Conservation (phyloP, 345 rosid species). For the Corymbia maculata region DNA sequence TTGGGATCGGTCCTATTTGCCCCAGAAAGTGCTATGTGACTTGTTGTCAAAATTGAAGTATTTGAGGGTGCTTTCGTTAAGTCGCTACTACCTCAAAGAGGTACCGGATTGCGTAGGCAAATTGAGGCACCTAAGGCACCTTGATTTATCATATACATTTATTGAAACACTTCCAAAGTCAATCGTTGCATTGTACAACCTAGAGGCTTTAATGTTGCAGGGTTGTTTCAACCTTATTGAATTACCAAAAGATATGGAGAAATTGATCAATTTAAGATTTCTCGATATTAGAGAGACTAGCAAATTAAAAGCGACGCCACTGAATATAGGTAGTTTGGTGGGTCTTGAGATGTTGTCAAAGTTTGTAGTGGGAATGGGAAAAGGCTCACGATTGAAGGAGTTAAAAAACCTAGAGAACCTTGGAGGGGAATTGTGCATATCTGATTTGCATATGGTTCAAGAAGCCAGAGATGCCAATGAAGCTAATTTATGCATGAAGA, state of each 20-base stretch:
- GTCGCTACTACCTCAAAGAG: fast-evolving
- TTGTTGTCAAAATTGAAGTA: too few relatives aligned
- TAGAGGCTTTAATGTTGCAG: background rate
- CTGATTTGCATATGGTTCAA: fast-evolving
- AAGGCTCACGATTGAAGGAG: fast-evolving
- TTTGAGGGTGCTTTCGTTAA: too few relatives aligned
- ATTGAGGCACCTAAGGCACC: fast-evolving
- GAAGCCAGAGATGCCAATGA: fast-evolving
- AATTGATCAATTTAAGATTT: too few relatives aligned
- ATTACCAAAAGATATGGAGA: background rate
- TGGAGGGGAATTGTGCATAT: background rate
- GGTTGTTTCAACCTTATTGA: fast-evolving
- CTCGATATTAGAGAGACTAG: fast-evolving
- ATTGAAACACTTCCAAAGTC: background rate
- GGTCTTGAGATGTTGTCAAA: background rate
- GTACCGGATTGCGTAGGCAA: background rate
- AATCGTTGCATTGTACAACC: background rate
- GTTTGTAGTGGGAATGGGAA: background rate
- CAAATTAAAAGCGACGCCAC: fast-evolving
- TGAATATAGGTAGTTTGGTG: background rate
- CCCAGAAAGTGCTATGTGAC: fast-evolving
- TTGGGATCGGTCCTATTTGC: fast-evolving
- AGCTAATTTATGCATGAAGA: background rate
- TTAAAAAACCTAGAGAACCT: fast-evolving
- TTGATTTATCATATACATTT: fast-evolving